Evolutionary conservation across 192 early-diverging fungal species (phyloP), one percentile per base, ranked within the genome.

Genomic region (Linnemannia zychae): DNA sequence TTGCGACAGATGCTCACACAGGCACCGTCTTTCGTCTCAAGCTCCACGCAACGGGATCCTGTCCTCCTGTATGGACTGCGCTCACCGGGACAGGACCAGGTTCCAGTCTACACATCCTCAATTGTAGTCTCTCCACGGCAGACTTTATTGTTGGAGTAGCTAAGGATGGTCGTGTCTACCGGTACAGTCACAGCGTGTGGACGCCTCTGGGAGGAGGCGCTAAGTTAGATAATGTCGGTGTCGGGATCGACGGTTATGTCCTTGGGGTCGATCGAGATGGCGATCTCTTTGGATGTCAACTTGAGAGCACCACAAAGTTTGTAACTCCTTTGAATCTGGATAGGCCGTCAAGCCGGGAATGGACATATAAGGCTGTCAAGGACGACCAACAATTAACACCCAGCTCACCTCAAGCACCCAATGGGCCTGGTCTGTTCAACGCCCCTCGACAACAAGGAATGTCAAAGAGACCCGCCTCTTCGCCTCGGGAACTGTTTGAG

Each of bases 401-500:
- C 12, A 73, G 44, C 33, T 67, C 74, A 22, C 80, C 80, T 31
- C 74, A 76, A 57, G 57, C 77, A 34, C 82, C 77, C 67, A 76
- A 75, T 12, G 28, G 44, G 3, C 67, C 73, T 5, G 75, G 37
- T 22, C 1, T 48, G 47, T 71, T 71, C 34, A 60, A 63, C 9
- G 57, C 80, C 4, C 80, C 82, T 7, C 67, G 71, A 17, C 40
- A 71, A 28, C 77, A 76, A 33, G 31, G 40, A 6, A 33, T 72
- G 7, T 67, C 77, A 4, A 75, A 71, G 31, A 65, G 77, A n/a
- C 73, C 82, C 4, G 20, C 71, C 18, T 36, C 60, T 4, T 79
- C 83, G 17, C 78, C 83, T 18, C 46, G 83, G n/a, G 83, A 79
- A 40, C 74, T 85, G 22, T 85, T 85, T 68, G 83, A 85, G 65